Conservation (phyloP, 148 eudicot genomes). For the Fagopyrum homotropicum region DNA sequence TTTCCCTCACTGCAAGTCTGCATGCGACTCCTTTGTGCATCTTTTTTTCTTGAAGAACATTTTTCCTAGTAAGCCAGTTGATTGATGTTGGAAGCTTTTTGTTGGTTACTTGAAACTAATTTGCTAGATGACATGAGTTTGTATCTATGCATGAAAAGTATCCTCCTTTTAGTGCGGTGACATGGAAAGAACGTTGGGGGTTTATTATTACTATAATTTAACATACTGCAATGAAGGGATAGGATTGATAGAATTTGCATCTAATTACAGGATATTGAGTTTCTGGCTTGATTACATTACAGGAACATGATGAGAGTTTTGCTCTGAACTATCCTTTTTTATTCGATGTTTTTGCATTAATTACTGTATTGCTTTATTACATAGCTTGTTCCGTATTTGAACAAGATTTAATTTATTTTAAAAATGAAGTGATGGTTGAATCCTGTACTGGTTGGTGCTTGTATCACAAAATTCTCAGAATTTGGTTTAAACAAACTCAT, state of each 20-base stretch:
- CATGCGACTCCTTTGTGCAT: too few species aligned
- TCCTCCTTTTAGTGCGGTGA: background rate
- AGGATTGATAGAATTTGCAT: background rate
- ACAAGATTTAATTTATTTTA: background rate
- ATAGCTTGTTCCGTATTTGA: background rate
- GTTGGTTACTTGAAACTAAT: background rate
- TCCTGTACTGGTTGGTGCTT: background rate
- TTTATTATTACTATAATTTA: background rate
- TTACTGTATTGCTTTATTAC: background rate
- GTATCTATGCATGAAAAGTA: too few species aligned
- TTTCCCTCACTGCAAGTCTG: too few species aligned
- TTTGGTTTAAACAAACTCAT: background rate
- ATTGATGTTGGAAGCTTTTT: background rate
- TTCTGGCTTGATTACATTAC: background rate
- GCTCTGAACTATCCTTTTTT: background rate
- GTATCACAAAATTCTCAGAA: background rate
- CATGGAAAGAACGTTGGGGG: background rate
- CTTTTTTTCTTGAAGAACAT: too few species aligned
- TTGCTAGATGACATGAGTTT: background rate
- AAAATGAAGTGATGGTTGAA: background rate
- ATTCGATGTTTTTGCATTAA: background rate
- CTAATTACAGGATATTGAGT: background rate
- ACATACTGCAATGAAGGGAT: constrained; percentile 6
- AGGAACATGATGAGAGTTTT: background rate
- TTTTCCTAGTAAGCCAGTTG: too few species aligned